Conservation (phyloP, 2,329 filamentous ascomycete species). For the Fusarium sp. region DNA sequence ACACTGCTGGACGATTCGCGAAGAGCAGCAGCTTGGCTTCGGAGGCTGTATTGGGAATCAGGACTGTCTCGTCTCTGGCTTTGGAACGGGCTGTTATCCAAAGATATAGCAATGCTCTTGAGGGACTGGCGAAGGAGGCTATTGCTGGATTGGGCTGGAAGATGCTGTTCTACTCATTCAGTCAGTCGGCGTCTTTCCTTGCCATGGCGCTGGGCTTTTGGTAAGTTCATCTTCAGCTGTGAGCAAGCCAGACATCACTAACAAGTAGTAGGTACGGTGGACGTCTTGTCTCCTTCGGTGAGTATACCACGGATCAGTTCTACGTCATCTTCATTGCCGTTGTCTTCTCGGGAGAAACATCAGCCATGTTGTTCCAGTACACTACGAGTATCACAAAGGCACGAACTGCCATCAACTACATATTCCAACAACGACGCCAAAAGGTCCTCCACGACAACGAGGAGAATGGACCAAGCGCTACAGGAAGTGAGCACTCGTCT, state of each 20-base stretch:
- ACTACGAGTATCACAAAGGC: constrained; percentile 64
- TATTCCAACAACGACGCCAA: constrained; percentile 54
- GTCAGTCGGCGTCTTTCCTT: constrained; percentile 53
- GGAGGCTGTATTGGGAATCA: constrained; percentile 61
- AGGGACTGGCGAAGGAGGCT: constrained; percentile 47
- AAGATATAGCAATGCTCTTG: constrained; percentile 48
- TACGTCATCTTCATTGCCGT: constrained; percentile 64
- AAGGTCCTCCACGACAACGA: constrained; percentile 47
- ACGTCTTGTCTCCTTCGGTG: constrained; percentile 54
- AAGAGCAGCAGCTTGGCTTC: constrained; percentile 61
- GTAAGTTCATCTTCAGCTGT: constrained; percentile 32
- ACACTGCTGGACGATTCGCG: constrained; percentile 57
- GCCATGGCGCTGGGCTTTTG: constrained; percentile 55
- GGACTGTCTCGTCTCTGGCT: constrained; percentile 61
- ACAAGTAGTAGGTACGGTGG: constrained; percentile 50
- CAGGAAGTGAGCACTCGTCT: background rate
- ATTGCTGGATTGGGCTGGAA: constrained; percentile 50
- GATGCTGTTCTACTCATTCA: constrained; percentile 56
- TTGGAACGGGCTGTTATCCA: constrained; percentile 56
- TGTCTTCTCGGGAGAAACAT: constrained; percentile 58
- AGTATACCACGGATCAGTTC: constrained; percentile 60
- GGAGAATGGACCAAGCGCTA: constrained; percentile 21
- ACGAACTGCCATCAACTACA: constrained; percentile 59
- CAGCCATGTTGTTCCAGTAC: constrained; percentile 58
- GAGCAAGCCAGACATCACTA: background rate